Evolutionary conservation across 805 yeast species (phyloP).

Genomic region (Candida silvatica): DNA sequence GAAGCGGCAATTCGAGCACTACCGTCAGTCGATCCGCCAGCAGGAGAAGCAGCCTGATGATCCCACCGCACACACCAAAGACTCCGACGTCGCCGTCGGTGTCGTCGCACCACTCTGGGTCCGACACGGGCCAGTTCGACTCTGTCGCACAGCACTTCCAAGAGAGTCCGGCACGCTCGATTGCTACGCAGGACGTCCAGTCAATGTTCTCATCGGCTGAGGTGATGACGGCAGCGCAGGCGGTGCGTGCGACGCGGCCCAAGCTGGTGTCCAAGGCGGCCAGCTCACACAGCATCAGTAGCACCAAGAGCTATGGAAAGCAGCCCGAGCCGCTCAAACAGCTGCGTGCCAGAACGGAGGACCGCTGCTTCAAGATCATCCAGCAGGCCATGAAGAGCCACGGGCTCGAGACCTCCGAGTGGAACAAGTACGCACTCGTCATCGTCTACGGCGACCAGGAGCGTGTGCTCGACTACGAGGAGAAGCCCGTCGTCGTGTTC

Average conservation of each 20-base stretch:
- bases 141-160: no score
- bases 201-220: no score
- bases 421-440: slow-evolving; percentile 83
- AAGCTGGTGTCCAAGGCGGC: neutral
- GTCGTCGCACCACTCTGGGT: neutral
- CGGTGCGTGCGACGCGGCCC: neutral
- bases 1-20: neutral
- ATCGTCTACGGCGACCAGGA: slow-evolving; percentile 90
- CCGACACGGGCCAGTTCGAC: neutral
- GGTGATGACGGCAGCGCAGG: neutral
- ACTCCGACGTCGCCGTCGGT: neutral
- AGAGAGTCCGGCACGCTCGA: no score
- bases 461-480: slow-evolving; percentile 72
- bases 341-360: slow-evolving; percentile 79
- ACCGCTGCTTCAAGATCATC: slow-evolving; percentile 80
- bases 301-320: neutral
- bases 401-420: slow-evolving; percentile 66
- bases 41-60: no score
- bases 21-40: no score
- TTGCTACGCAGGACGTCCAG: no score
- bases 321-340: slow-evolving; percentile 67
- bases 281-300: neutral
- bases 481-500: slow-evolving; percentile 79
- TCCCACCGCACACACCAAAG: neutral
- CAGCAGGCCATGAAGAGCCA: slow-evolving; percentile 87